A percentile compares a stretch with the other conserved stretches of the same genome.
phyloP scores from a whole-genome alignment of 768 basidiomycete genomes.

The Tylopilus sp. region DNA sequence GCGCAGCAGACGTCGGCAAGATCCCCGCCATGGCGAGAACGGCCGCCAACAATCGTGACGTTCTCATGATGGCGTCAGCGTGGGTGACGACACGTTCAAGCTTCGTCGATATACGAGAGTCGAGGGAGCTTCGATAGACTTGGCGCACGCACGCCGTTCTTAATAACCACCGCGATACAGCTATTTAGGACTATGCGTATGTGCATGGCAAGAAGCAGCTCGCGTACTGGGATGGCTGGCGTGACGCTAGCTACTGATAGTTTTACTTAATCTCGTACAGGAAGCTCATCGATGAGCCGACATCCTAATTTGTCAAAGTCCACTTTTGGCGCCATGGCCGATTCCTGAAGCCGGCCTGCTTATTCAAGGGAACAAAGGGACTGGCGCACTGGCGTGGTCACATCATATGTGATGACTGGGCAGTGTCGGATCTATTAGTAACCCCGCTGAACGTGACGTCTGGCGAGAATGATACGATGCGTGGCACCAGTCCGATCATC shows the following conservation, averaged over 20 bases:
- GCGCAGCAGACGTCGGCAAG: conserved; percentile 12
- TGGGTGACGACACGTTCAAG: neutral
- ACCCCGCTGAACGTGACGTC: neutral
- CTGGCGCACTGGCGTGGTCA: neutral
- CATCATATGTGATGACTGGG: neutral
- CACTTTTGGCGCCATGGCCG: no score
- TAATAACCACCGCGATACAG: conserved; percentile 10
- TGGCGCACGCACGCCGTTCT: neutral
- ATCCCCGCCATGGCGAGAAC: conserved; percentile 3
- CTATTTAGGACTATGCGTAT: conserved; percentile 14
- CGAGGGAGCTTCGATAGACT: neutral
- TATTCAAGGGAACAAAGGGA: neutral
- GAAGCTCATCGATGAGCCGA: no score
- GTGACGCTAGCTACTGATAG: neutral
- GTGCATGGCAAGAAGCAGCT: neutral
- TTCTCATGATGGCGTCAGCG: conserved; percentile 5
- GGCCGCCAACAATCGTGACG: neutral
- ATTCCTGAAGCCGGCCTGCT: no score
- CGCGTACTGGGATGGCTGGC: neutral
- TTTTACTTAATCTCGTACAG: conserved; percentile 12
- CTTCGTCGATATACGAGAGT: neutral
- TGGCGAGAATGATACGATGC: neutral
- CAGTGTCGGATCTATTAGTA: neutral
- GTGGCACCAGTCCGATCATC: neutral
- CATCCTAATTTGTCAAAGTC: no score